A percentile compares a stretch with the other conserved stretches of the same genome.
phyloP scores from a whole-genome alignment of 768 basidiomycete species.

The Heimioporus sp. region DNA sequence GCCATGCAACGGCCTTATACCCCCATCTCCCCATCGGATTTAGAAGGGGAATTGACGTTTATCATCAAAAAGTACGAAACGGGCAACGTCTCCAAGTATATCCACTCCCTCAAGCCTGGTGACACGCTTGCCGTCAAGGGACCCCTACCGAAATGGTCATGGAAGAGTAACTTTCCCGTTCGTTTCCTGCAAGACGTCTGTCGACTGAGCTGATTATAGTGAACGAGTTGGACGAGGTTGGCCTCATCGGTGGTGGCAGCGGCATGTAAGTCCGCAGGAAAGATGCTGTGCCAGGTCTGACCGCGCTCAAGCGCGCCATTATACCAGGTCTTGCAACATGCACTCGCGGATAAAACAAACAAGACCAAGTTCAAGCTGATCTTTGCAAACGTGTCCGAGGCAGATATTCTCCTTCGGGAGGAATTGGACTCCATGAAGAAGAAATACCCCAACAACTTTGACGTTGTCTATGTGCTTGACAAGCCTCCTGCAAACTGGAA shows the following conservation, averaged over 20 bases:
- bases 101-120: conserved; percentile 78
- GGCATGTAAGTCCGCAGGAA: conserved; percentile 64
- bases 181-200: neutral
- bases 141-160: conserved; percentile 84
- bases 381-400: conserved; percentile 86
- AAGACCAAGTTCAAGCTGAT: conserved; percentile 93
- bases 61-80: conserved; percentile 84
- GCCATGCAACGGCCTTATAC: conserved; percentile 92
- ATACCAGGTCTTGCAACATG: conserved; percentile 78
- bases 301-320: conserved; percentile 62
- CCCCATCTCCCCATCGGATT: conserved; percentile 76
- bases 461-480: conserved; percentile 86
- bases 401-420: conserved; percentile 85
- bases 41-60: conserved; percentile 72
- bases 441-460: conserved; percentile 67
- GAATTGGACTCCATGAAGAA: conserved; percentile 70
- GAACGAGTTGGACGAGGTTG: conserved; percentile 83
- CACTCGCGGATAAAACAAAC: conserved; percentile 70
- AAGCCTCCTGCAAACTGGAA: conserved; percentile 57
- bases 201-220: conserved; percentile 38
- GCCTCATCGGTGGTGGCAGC: conserved; percentile 89
- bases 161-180: conserved; percentile 54
- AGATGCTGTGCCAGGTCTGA: neutral
- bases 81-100: conserved; percentile 83
- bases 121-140: conserved; percentile 87